Conservation (phyloP, 139 green algal genomes). For the Dunaliella sp. region DNA sequence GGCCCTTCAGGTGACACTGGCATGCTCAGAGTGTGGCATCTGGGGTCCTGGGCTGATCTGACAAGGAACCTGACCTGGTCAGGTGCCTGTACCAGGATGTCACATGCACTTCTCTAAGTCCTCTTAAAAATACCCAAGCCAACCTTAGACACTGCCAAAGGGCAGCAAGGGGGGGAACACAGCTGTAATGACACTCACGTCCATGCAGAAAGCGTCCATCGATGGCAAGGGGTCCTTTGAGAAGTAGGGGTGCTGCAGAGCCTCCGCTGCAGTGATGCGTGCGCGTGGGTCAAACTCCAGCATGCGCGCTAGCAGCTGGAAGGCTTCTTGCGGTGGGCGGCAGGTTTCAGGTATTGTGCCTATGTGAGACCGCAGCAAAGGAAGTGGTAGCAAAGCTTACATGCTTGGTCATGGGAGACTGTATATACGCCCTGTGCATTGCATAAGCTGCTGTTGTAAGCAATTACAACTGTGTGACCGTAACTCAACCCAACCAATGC, state of each 20-base stretch:
- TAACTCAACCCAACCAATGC: no score
- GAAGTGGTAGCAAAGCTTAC: no score
- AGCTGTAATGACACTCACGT: slow-evolving; percentile 4
- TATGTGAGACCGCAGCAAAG: background rate
- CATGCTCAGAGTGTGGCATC: no score
- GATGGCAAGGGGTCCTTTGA: slow-evolving; percentile 38
- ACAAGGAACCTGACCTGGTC: no score
- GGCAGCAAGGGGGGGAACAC: background rate
- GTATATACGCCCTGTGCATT: no score
- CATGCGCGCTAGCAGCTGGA: slow-evolving; percentile 49
- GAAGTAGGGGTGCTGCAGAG: slow-evolving; percentile 62
- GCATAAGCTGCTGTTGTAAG: no score
- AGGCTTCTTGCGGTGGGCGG: slow-evolving; percentile 19
- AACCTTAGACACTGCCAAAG: background rate
- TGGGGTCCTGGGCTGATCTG: no score
- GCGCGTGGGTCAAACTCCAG: slow-evolving; percentile 56
- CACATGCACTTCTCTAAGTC: no score
- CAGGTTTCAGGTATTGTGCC: background rate
- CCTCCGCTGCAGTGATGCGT: slow-evolving; percentile 56
- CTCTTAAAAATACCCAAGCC: background rate
- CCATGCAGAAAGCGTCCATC: slow-evolving; percentile 35
- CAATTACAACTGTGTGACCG: no score
- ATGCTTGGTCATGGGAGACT: no score
- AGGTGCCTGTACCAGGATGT: no score
- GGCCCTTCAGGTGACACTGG: no score